These are phyloP conservation scores for Fabrea salina DNA, from an alignment of 169 alveolate genomes.

Conservation along the genomic window DNA sequence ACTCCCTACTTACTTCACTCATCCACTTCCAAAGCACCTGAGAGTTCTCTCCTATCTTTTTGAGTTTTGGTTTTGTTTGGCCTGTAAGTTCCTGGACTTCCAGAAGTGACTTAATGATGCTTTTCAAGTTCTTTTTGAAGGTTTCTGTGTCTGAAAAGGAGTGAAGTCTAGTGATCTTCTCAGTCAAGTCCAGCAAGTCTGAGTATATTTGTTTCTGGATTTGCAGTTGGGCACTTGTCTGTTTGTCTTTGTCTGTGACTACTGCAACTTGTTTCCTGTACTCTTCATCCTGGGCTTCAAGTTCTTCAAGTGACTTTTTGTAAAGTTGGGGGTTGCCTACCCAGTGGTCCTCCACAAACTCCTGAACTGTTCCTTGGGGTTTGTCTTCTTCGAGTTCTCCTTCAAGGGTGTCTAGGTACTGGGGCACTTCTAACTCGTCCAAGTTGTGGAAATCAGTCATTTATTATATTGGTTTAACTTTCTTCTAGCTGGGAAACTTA, in stretches of 20 bases:
- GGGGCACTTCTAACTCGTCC: slow-evolving; percentile 21
- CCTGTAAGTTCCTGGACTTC: neutral
- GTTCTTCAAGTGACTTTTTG: slow-evolving; percentile 15
- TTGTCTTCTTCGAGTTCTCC: neutral
- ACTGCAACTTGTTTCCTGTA: neutral
- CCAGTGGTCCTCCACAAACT: slow-evolving; percentile 6
- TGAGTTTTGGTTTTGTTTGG: neutral
- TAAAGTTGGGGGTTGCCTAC: slow-evolving; percentile 4
- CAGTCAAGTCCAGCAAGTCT: neutral
- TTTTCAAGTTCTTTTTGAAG: neutral
- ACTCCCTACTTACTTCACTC: neutral
- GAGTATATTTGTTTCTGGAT: neutral
- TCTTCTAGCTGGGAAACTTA: too few relatives aligned
- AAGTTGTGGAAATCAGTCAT: too few relatives aligned
- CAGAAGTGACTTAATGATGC: neutral
- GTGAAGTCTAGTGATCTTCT: neutral
- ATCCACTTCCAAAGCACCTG: neutral
- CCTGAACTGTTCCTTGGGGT: neutral
- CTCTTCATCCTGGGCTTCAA: neutral
- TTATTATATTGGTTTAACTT: too few relatives aligned
- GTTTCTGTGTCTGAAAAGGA: neutral
- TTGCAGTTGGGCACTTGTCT: neutral
- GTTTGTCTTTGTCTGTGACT: neutral
- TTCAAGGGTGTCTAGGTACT: neutral
- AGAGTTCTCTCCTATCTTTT: neutral